Base-by-base conservation (phyloP, 2,329 filamentous ascomycete species). In the Diaporthe citriasiana region DNA sequence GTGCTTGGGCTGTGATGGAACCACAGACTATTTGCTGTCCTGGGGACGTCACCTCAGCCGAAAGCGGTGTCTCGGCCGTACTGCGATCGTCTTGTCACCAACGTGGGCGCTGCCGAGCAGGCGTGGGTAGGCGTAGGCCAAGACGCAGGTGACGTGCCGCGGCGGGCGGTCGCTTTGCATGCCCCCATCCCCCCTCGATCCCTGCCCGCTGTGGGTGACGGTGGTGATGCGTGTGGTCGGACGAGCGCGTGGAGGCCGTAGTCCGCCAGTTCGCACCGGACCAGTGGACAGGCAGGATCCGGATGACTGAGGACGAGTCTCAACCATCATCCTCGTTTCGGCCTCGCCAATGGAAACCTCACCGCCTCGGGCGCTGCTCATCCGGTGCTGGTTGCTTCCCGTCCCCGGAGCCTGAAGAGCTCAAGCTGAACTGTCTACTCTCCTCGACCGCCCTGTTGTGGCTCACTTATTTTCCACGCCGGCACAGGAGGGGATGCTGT, bases 1-100 rank as follows among this genome's bases (percentile, higher is more conserved):
- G 3, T n/a, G 10, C 27, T 51, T n/a, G n/a, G 17, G 17, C 53
- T 53, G 50, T 22, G 56, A 60, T 60, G 35, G 70, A 53, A 56
- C 25, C 70, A 27, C 57, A 17, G 27, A 63, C 38, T 51, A 65
- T 70, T 56, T 68, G 70, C 7, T 51, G 50, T 55, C 63, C 57
- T 27, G 33, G 25, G 50, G 57, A 25, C 50, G 70, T 27, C 47
- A 51, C 55, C 70, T 33, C 47, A 56, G 15, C 70, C 73, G 73
- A 66, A 35, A 60, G 59, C 15, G 33, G 33, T 68, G 72, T 75
- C 72, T 75, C 74, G 72, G 74, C 60, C 69, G 74, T 68, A 72
- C 66, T 71, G 35, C n/a, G 47, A 71, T n/a, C 35, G 47, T 55
- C 30, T 63, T 59, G 55, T 19, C 59, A 19, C 25, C 60, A 73